Evolutionary conservation across 1,139 yeast species (phyloP).

Genomic region (Sugiyamaella novakii): DNA sequence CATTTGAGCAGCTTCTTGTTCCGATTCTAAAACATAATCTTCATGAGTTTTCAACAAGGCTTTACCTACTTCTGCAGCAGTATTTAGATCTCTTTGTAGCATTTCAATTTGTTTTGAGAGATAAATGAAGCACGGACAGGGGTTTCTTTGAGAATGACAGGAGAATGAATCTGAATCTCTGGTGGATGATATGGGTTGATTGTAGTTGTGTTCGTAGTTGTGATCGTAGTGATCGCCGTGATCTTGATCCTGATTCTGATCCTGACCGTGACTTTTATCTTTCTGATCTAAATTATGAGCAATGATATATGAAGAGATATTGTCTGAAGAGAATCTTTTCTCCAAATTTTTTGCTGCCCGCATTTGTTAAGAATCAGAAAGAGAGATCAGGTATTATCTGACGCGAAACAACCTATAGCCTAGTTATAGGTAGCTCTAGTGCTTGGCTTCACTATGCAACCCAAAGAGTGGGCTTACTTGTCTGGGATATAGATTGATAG

Average conservation of each 20-base stretch:
- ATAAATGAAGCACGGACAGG: slow-evolving; percentile 25
- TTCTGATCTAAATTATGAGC: slow-evolving; percentile 1
- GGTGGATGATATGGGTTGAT: background rate
- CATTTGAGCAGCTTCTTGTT: slow-evolving; percentile 26
- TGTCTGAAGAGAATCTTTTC: slow-evolving; percentile 17
- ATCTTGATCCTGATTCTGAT: background rate
- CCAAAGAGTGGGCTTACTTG: too few relatives aligned
- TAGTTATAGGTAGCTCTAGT: too few relatives aligned
- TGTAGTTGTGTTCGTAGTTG: background rate
- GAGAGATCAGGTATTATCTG: too few relatives aligned
- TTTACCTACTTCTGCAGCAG: slow-evolving; percentile 37
- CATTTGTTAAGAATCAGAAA: slow-evolving; percentile 4
- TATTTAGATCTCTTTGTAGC: slow-evolving; percentile 32
- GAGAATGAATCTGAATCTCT: background rate
- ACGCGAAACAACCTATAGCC: too few relatives aligned
- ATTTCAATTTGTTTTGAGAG: slow-evolving; percentile 25
- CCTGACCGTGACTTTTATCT: background rate
- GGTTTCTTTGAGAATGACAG: background rate
- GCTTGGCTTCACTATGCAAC: too few relatives aligned
- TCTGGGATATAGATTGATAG: too few relatives aligned
- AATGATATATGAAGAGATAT: slow-evolving; percentile 14
- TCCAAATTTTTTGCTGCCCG: slow-evolving; percentile 15
- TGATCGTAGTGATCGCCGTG: background rate
- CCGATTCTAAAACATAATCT: slow-evolving; percentile 24
- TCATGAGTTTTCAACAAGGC: slow-evolving; percentile 32